Conservation (phyloP, 2,329 filamentous ascomycete species). For the Calonectria honghensis region DNA sequence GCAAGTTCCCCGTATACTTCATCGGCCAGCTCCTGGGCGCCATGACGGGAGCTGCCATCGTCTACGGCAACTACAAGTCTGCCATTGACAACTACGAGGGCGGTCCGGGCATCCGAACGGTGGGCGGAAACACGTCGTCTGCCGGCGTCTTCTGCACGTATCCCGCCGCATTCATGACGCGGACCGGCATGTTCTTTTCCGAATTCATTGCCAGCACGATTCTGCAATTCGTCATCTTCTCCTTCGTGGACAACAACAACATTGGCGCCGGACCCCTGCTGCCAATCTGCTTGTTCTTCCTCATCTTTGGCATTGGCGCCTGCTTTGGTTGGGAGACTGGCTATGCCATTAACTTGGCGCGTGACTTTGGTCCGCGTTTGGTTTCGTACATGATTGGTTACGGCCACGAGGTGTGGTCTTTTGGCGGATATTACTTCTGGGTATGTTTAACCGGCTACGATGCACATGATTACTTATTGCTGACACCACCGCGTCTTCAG, state of each 20-base stretch:
- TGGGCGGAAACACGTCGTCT: constrained; percentile 77
- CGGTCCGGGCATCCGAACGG: constrained; percentile 75
- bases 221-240: constrained; percentile 83
- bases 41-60: constrained; percentile 76
- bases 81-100: constrained; percentile 81
- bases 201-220: constrained; percentile 82
- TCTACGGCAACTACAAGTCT: constrained; percentile 78
- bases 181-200: constrained; percentile 81
- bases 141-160: constrained; percentile 85
- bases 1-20: constrained; percentile 81
- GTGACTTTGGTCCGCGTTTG: constrained; percentile 82
- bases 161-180: constrained; percentile 79
- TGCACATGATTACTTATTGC: constrained; percentile 12
- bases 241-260: constrained; percentile 76
- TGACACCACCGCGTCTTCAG: constrained; percentile 59
- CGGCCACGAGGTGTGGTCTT: constrained; percentile 78
- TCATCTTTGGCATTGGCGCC: constrained; percentile 83
- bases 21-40: constrained; percentile 80
- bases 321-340: constrained; percentile 87
- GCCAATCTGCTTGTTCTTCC: constrained; percentile 80
- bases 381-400: constrained; percentile 82
- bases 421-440: constrained; percentile 84
- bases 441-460: constrained; percentile 61
- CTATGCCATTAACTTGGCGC: constrained; percentile 83
- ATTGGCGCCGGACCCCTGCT: constrained; percentile 73